Evolutionary conservation across 768 basidiomycete species (phyloP), one percentile per base, ranked within the genome.

Genomic region (Leccinum rimulosum): DNA sequence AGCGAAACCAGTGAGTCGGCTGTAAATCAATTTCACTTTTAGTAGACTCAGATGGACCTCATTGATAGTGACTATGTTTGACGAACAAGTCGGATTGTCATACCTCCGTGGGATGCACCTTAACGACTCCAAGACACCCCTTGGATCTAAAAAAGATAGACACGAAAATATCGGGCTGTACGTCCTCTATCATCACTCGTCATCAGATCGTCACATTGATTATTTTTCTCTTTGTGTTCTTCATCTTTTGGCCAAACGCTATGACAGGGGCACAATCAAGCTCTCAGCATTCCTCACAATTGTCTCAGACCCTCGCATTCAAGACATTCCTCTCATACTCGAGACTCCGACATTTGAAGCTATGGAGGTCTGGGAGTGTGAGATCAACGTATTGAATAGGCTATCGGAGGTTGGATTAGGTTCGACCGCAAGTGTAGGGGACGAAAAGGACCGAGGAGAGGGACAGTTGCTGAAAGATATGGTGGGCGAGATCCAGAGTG

Each of bases 131-230:
- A 91, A 91, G 70, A 81, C 80, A 9, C 76, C 74, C 1, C 76
- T 84, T 12, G 81, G 78, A 3, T 86, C 87, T 12, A 86, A 81
- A 64, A 86, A 84, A 63, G 93, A 95, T 65, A 74, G 90, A 40
- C 93, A 95, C 64, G 86, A 93, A 70, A 94, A 92, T 61, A 86
- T 95, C 38, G 93, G 93, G 22, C 70, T 90, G 88, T 91, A 67
- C 61, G 88, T 80, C 6, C 43, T 50, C 27, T 1, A 88, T 79
- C 5, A 47, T 52, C 35, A 1, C 38, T 55, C 17, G 6, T 14
- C 38, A n/a, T 36, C 31, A 12, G 4, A 9, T 36, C 45, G 43
- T 43, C 51, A 27, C 35, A 15, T 14, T 53, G 50, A 61, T 30
- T 30, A 5, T 17, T 43, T 25, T 50, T 0, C 15, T 36, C 2